phyloP scores from a whole-genome alignment of 129 eudicot species.

The Glebionis coronaria region DNA sequence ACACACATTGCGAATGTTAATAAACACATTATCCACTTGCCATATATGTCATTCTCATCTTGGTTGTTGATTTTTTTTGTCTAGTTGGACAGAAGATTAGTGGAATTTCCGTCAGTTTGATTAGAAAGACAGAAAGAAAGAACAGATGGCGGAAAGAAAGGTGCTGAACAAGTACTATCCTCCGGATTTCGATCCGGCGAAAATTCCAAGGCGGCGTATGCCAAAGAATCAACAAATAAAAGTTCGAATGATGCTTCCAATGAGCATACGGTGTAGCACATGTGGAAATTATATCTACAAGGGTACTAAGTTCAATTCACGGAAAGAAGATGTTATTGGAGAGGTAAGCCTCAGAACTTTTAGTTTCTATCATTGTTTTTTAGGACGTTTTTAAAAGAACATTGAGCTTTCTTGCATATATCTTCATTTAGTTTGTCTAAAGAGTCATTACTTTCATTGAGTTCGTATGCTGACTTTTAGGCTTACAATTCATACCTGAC shows the following conservation, averaged over 20 bases:
- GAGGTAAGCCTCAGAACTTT: slow-evolving; percentile 36
- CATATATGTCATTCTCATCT: no score
- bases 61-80: no score
- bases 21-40: no score
- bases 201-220: slow-evolving; percentile 63
- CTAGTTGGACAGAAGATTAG: no score
- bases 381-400: no score
- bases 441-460: no score
- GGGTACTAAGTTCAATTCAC: slow-evolving; percentile 75
- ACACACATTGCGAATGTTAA: no score
- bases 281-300: slow-evolving; percentile 71
- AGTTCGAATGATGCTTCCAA: slow-evolving; percentile 89
- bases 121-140: not conserved
- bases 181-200: slow-evolving; percentile 85
- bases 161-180: slow-evolving; percentile 82
- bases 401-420: no score
- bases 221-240: slow-evolving; percentile 74
- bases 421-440: no score
- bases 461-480: no score
- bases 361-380: no score
- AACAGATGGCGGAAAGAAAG: slow-evolving; percentile 37
- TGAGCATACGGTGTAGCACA: slow-evolving; percentile 68
- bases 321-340: slow-evolving; percentile 70
- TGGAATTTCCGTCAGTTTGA: not conserved
- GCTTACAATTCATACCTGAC: no score